phyloP scores from a whole-genome alignment of 805 yeast genomes.

The Candida nitratophila region DNA sequence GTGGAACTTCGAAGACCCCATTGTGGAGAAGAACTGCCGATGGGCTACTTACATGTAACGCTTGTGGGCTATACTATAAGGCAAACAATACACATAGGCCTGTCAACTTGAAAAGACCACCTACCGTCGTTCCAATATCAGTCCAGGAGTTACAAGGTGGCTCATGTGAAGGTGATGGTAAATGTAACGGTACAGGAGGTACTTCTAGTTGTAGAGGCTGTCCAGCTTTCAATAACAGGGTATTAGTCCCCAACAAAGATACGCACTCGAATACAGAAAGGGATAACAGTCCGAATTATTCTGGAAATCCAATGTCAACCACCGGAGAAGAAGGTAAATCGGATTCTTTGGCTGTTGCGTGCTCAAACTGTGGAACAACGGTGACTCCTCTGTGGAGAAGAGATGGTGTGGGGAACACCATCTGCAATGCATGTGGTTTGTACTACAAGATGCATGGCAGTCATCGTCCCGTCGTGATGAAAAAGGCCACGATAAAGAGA shows the following conservation, averaged over 20 bases:
- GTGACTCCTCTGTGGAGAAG: constrained; percentile 86
- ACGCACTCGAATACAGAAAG: not conserved
- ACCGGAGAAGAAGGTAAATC: constrained; percentile 6
- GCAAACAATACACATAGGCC: constrained; percentile 62
- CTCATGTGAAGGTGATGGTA: constrained; percentile 67
- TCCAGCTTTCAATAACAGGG: constrained; percentile 74
- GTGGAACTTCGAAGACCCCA: constrained; percentile 51
- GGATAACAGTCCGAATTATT: not conserved
- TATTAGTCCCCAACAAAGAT: constrained; percentile 25
- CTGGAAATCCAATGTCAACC: too few species aligned
- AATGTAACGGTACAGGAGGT: constrained; percentile 87
- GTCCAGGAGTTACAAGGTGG: constrained; percentile 33
- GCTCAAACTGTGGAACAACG: constrained; percentile 79
- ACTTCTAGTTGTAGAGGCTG: constrained; percentile 73
- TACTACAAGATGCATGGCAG: constrained; percentile 69
- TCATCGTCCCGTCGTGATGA: constrained; percentile 73
- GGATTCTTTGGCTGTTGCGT: constrained; percentile 58
- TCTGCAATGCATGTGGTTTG: constrained; percentile 84
- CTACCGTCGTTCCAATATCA: constrained; percentile 38
- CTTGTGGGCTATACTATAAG: constrained; percentile 50
- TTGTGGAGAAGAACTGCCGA: constrained; percentile 54
- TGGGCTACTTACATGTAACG: constrained; percentile 50
- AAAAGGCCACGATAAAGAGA: constrained; percentile 65
- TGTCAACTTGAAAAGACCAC: constrained; percentile 53
- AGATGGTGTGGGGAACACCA: constrained; percentile 73